These are phyloP conservation scores for Naganishia albida DNA, from an alignment of 1,284 basidiomycete genomes.

Conservation along the genomic window DNA sequence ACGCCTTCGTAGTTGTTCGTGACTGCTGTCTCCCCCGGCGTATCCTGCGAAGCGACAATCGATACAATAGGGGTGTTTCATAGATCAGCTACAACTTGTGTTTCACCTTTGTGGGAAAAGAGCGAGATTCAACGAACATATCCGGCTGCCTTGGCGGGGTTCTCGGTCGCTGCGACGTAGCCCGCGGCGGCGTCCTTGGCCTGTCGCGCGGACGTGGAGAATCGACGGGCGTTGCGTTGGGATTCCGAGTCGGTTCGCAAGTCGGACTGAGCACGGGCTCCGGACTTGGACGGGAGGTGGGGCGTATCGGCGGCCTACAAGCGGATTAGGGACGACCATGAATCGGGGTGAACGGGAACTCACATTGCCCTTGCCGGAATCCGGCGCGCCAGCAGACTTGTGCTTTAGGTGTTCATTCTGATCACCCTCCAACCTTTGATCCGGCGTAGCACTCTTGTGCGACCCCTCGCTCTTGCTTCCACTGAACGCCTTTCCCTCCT, in stretches of 20 bases:
- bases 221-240: slow-evolving; percentile 25
- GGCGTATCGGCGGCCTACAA: slow-evolving; percentile 40
- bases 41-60: slow-evolving; percentile 35
- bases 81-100: slow-evolving; percentile 24
- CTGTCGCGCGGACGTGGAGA: slow-evolving; percentile 21
- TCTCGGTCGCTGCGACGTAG: slow-evolving; percentile 41
- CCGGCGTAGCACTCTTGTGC: background rate
- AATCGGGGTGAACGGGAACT: slow-evolving; percentile 7
- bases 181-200: slow-evolving; percentile 36
- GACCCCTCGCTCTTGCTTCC: slow-evolving; percentile 35
- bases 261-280: slow-evolving; percentile 6
- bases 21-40: slow-evolving; percentile 41
- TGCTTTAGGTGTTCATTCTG: slow-evolving; percentile 49
- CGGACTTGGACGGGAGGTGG: slow-evolving; percentile 39
- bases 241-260: slow-evolving; percentile 23
- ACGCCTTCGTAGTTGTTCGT: slow-evolving; percentile 37
- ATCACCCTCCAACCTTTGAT: slow-evolving; percentile 38
- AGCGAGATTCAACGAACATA: slow-evolving; percentile 38
- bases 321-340: background rate
- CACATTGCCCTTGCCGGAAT: slow-evolving; percentile 43
- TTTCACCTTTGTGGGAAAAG: background rate
- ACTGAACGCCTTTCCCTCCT: slow-evolving; percentile 33
- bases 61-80: background rate
- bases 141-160: slow-evolving; percentile 39
- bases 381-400: slow-evolving; percentile 35